Conservation (phyloP, 768 basidiomycete genomes). For the Sporobolomyces pararoseus region DNA sequence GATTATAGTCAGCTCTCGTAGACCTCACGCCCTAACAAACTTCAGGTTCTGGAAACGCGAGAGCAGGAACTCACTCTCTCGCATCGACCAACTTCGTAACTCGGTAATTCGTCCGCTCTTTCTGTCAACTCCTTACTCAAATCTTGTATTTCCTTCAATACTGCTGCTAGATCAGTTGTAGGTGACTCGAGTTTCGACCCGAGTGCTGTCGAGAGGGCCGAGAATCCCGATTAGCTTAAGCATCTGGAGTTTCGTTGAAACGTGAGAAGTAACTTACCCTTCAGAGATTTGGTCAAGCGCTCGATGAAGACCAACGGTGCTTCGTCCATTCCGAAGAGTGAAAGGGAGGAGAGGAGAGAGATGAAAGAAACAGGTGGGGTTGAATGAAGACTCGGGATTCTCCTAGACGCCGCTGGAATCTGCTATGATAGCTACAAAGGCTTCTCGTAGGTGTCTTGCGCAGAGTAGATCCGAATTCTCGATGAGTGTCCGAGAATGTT, state of each 20-base stretch:
- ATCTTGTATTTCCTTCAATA: background rate
- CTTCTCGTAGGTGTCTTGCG: no score
- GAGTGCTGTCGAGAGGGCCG: background rate
- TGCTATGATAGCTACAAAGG: no score
- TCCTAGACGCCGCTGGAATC: no score
- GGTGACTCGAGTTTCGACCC: no score
- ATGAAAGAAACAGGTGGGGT: background rate
- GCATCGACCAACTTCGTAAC: slow-evolving; percentile 22
- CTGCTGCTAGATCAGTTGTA: background rate
- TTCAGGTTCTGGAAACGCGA: no score
- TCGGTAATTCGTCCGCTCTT: slow-evolving; percentile 13
- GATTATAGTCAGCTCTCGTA: no score
- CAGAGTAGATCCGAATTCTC: no score
- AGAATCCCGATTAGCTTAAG: background rate
- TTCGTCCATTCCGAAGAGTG: slow-evolving; percentile 17
- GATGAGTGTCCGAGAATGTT: no score
- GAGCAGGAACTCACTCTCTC: slow-evolving; percentile 19
- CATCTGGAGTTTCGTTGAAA: background rate
- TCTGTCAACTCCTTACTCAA: slow-evolving; percentile 15
- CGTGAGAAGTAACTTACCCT: background rate
- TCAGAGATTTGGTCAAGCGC: slow-evolving; percentile 19
- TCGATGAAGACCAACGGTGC: slow-evolving; percentile 11
- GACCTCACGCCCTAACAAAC: no score
- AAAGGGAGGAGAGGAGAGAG: no score
- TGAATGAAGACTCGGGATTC: background rate